Base-by-base conservation (phyloP, 805 yeast genomes). In the Candida sakaeoensis region DNA sequence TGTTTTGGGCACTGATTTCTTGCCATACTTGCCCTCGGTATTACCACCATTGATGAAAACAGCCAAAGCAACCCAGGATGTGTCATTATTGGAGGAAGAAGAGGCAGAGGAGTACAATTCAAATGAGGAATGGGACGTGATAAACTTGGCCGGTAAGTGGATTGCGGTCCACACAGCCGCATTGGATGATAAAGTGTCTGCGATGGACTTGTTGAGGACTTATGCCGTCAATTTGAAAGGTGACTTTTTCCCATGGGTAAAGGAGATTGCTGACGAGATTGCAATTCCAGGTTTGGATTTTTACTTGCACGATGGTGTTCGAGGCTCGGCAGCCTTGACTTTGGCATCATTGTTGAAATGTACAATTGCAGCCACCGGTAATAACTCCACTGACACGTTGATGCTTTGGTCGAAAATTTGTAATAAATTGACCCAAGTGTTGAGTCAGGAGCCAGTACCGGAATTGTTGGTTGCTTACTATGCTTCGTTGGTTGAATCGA, bases 121-220 rank as follows among this genome's bases (percentile, higher is more conserved):
- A 54, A 85, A 87, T 52, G 95, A 89, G 39, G 96, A 89, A 46
- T 93, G 96, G 93, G 98, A 93, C 55, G 93, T 93, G 33, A 81
- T 93, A 40, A 88, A 88, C 50, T 69, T 90, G 33, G 80, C 87
- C 22, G 99, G 98, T 39, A 90, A 88, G 60, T 90, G 87, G 54
- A 79, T 93, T 53, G 98, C 97, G 16, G 88, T 93, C 38, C 95
- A 91, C 57, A 90, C 97, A 3, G 88, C 96, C 9, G 70, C 86
- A n/a, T 72, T 93, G 43, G 99, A 93, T 56, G 98, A 91, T 47
- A 93, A 93, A 63, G 90, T 87, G 3, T 75, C 83, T 31, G 97
- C 98, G 5, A 86, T 93, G 70, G 97, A 91, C 55, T 68, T 91
- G 38, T 68, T 93, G 39, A 78, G 87, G 48, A 77, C 82, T 5